phyloP scores from a whole-genome alignment of 495 filamentous ascomycete genomes.

The Annulohypoxylon bovei region DNA sequence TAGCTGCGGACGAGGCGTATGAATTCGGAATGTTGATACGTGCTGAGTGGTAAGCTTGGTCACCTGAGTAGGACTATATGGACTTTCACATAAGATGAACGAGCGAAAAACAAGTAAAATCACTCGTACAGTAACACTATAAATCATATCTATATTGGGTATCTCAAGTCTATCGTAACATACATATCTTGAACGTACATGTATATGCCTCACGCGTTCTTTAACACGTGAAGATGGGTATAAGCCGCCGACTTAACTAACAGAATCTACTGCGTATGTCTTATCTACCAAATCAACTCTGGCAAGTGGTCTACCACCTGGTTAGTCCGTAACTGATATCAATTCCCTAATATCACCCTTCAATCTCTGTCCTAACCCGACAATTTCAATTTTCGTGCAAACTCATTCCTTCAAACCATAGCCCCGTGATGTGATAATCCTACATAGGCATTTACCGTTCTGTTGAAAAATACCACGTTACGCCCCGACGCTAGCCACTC shows the following conservation, averaged over 20 bases:
- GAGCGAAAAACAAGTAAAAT: background rate
- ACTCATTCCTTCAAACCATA: conserved; percentile 4
- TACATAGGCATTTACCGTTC: conserved; percentile 9
- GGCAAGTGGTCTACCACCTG: conserved; percentile 8
- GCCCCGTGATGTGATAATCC: conserved; percentile 1
- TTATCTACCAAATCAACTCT: conserved; percentile 14
- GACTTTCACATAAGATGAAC: background rate
- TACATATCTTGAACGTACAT: conserved; percentile 4
- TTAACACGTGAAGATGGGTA: conserved; percentile 2
- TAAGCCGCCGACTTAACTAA: conserved; percentile 10
- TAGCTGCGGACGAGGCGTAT: background rate
- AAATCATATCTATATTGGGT: conserved; percentile 33
- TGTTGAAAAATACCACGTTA: conserved; percentile 14
- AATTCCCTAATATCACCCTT: conserved; percentile 14
- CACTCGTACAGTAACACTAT: background rate
- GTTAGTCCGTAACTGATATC: conserved; percentile 4
- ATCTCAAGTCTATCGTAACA: conserved; percentile 27
- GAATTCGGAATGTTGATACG: conserved; percentile 7
- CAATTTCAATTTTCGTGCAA: conserved; percentile 9
- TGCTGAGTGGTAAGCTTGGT: background rate
- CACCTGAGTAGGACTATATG: background rate
- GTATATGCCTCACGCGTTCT: conserved; percentile 1
- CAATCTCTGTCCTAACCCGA: conserved; percentile 7
- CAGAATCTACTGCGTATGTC: conserved; percentile 2
- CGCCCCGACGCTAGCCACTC: conserved; percentile 44